phyloP scores from a whole-genome alignment of 208 protist species.

The Leishmania turanica region DNA sequence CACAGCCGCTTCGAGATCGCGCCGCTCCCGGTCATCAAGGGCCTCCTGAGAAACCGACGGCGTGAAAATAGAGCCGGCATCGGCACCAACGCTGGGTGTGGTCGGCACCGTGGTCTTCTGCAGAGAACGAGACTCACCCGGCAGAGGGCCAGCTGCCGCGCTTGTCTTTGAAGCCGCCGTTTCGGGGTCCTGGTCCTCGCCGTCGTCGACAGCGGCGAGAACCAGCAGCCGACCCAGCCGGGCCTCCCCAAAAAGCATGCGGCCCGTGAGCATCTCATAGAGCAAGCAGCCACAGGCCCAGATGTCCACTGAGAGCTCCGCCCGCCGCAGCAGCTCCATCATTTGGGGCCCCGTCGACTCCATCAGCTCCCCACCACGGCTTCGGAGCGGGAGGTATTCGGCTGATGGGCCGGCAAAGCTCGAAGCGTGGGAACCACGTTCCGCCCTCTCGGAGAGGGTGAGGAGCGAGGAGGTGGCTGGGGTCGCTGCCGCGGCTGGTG shows the following conservation, averaged over 20 bases:
- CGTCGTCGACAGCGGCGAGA: conserved; percentile 30
- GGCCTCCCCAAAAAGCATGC: conserved; percentile 78
- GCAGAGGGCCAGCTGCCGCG: background rate
- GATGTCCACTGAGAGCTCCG: conserved; percentile 78
- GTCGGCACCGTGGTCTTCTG: background rate
- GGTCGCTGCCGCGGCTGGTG: background rate
- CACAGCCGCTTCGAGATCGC: conserved; percentile 43
- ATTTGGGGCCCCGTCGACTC: conserved; percentile 25
- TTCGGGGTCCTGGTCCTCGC: background rate
- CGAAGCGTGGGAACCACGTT: conserved; percentile 2
- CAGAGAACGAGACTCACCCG: background rate
- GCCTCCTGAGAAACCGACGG: conserved; percentile 25
- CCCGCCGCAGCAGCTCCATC: conserved; percentile 34
- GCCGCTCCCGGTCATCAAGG: conserved; percentile 54
- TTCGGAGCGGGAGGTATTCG: conserved; percentile 12
- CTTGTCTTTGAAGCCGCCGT: conserved; percentile 4
- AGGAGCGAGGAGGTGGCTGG: background rate
- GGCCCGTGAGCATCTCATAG: conserved; percentile 84
- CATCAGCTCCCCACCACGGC: conserved; percentile 8
- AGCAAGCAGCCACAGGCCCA: conserved; percentile 85
- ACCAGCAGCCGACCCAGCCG: conserved; percentile 60
- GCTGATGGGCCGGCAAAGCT: background rate
- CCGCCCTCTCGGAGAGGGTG: conserved; percentile 11
- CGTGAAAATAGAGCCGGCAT: background rate
- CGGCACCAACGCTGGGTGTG: conserved; percentile 1